These are phyloP conservation scores for Zygosaccharomyces rouxii DNA, from an alignment of 805 yeast genomes.

Conservation along the genomic window DNA sequence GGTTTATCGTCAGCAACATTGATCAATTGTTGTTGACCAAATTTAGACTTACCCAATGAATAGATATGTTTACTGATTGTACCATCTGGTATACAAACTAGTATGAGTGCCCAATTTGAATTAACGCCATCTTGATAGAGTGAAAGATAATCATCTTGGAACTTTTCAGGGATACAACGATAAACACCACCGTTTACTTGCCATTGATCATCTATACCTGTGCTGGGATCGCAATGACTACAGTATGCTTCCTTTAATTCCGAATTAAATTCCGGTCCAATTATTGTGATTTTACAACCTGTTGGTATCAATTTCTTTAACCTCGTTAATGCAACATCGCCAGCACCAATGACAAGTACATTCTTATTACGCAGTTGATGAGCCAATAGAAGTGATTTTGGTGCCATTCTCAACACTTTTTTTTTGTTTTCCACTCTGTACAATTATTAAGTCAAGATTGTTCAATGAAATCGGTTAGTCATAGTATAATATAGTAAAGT, in stretches of 20 bases:
- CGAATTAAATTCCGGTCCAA: conserved; percentile 25
- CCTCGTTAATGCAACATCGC: conserved; percentile 34
- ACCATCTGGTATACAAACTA: conserved; percentile 32
- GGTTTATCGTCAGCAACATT: conserved; percentile 37
- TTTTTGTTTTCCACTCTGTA: background rate
- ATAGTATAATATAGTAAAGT: too few relatives aligned
- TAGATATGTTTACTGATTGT: conserved; percentile 23
- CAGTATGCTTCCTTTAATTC: conserved; percentile 14
- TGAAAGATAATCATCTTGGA: conserved; percentile 15
- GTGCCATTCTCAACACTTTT: conserved; percentile 11
- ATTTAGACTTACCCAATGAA: conserved; percentile 18
- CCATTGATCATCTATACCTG: conserved; percentile 17
- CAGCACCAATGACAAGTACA: conserved; percentile 34
- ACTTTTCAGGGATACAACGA: conserved; percentile 16
- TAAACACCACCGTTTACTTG: conserved; percentile 12
- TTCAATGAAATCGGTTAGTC: too few relatives aligned
- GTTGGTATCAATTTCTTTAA: conserved; percentile 32
- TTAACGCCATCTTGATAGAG: conserved; percentile 16
- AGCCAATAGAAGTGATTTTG: conserved; percentile 29
- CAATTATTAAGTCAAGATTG: background rate
- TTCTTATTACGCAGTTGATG: conserved; percentile 26
- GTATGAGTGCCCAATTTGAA: conserved; percentile 27
- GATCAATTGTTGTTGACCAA: conserved; percentile 30
- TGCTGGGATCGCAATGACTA: background rate
- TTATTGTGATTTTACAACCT: conserved; percentile 31